Conservation (phyloP, 2,329 filamentous ascomycete genomes). For the Aureobasidium namibiae region DNA sequence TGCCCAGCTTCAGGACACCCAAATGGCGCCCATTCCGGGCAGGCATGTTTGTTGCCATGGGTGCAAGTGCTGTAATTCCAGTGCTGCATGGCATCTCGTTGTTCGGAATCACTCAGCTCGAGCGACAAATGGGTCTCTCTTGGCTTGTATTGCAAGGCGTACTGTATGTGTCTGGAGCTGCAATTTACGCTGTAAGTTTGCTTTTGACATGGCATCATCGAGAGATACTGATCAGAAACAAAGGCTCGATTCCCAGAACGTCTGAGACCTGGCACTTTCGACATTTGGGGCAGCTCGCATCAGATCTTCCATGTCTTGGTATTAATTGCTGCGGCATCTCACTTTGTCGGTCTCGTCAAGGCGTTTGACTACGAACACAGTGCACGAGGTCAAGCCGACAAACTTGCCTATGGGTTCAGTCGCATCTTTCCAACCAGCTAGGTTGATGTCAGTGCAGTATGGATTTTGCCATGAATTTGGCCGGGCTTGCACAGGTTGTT, state of each 20-base stretch:
- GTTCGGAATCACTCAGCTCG: slow-evolving; percentile 59
- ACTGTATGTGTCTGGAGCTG: slow-evolving; percentile 79
- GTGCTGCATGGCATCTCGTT: slow-evolving; percentile 65
- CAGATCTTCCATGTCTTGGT: slow-evolving; percentile 94
- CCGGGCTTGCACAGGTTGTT: not conserved
- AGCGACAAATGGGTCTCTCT: slow-evolving; percentile 66
- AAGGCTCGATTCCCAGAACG: slow-evolving; percentile 76
- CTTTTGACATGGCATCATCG: too few species aligned
- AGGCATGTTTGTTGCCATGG: slow-evolving; percentile 81
- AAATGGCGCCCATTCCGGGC: slow-evolving; percentile 78
- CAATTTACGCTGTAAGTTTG: slow-evolving; percentile 63
- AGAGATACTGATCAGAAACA: not conserved
- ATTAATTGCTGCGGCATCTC: slow-evolving; percentile 68
- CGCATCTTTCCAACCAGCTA: not conserved
- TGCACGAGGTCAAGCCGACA: not conserved
- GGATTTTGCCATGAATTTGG: not conserved
- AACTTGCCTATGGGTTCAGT: not conserved
- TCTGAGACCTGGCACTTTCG: slow-evolving; percentile 66
- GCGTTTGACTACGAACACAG: slow-evolving; percentile 80
- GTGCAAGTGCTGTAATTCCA: slow-evolving; percentile 73
- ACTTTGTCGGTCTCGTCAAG: slow-evolving; percentile 71
- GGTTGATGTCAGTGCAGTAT: not conserved
- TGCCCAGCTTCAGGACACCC: slow-evolving; percentile 77
- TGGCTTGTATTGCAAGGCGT: slow-evolving; percentile 74
- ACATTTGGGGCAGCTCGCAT: slow-evolving; percentile 88